Base-by-base conservation (phyloP, 2,329 filamentous ascomycete species). In the Albifimbria verrucaria region DNA sequence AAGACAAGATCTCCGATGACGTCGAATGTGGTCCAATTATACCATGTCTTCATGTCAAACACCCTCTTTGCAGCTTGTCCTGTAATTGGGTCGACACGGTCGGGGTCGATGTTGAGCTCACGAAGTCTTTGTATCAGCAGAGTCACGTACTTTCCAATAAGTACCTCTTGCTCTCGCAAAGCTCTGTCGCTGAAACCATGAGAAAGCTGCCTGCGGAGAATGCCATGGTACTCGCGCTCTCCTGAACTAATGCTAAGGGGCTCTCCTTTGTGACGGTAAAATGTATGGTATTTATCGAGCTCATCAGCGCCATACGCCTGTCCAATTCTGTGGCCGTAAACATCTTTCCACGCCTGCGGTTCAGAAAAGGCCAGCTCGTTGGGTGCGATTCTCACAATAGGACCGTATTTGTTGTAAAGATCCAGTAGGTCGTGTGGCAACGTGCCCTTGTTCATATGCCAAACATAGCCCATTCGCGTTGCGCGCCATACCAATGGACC, bases 321-420 rank as follows among this genome's bases (percentile, higher is more conserved):
- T n/a, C n/a, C n/a, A n/a, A n/a, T n/a, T 11, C 58, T 51, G 48
- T 62, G 59, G 22, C 68, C 69, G 50, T 75, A 75, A 18, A 77
- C 76, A 23, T 72, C 69, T 53, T 69, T 70, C 69, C 69, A 75
- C 3, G 69, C 70, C 10, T 65, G 54, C 2, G 65, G 43, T 10
- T 66, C 67, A 15, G 65, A 66, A 54, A 74, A 76, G 4, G 71
- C 68, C 2, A 78, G 66, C 28, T 70, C 63, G 24, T 70, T 68
- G 2, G 76, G 74, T 2, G 64, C 67, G 21, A 72, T 66, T 2
- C 76, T 71, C 12, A 78, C 65, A 4, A 77, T 64, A 41, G 65
- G 57, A 18, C 65, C 65, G 48, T 67, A 67, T 53, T 61, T 58
- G 21, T 62, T 53, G 23, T 66, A 65, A n/a, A 63, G 58, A 21